Evolutionary conservation across 805 yeast species (phyloP), one percentile per base, ranked within the genome.

Genomic region (Suhomyces faveliae): DNA sequence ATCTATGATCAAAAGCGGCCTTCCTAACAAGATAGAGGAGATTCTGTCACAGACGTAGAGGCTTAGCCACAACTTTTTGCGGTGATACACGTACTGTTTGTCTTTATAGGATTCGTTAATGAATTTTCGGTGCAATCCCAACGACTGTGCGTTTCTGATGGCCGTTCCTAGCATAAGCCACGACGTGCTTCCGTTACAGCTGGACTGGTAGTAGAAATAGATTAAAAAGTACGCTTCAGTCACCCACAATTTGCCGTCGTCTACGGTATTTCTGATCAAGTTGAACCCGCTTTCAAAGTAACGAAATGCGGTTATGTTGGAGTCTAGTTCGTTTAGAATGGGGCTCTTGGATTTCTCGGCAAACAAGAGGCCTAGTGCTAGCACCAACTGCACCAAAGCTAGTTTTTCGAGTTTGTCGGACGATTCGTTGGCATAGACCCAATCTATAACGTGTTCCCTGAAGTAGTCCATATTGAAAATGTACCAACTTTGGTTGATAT

Each of bases 131-230:
- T 73, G 71, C 29, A 74, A 50, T 0, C 79, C 80, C 43, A 74
- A 55, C 0, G 75, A 54, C 22, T 70, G 75, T 0, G 77, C 78
- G 52, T 66, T 61, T 22, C 74, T 58, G n/a, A 76, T 71, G 1
- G 77, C 72, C 15, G 54, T 50, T 7, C 78, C 77, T 20, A 76
- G 52, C 51, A 66, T 66, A 11, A 74, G 59, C 79, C 79, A 76
- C 4, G 79, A 72, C 0, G 73, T 60, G 41, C 65, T 65, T 47
- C 74, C 64, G 42, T 67, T 68, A 8, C 75, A 68, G n/a, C 63
- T 63, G 24, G 63, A 57, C 43, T 71, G 75, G 48, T 75, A 68
- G 53, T 63, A 74, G 51, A 74, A 65, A 52, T 64, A 72, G 29
- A 68, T 59, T 19, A 77, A 52, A 24, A 71, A 51, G 48, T 74